Conservation (phyloP, 2,329 filamentous ascomycete genomes). For the Teratosphaeria destructans region DNA sequence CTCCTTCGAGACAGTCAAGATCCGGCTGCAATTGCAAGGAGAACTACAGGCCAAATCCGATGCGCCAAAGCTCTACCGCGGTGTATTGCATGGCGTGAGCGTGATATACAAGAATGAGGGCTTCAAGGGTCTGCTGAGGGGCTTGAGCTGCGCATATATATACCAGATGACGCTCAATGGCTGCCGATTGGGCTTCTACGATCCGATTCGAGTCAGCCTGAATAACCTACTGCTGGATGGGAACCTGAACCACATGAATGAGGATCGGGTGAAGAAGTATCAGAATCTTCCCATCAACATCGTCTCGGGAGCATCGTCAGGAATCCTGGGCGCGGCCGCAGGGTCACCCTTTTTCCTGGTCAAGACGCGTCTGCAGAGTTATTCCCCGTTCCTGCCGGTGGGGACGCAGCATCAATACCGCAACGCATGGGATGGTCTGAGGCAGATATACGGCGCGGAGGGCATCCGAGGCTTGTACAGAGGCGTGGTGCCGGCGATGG, state of each 20-base stretch:
- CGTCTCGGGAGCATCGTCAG: constrained; percentile 79
- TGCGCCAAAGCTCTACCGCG: constrained; percentile 79
- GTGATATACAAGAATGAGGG: constrained; percentile 91
- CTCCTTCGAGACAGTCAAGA: constrained; percentile 98
- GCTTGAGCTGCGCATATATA: constrained; percentile 83
- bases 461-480: constrained; percentile 76
- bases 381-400: constrained; percentile 81
- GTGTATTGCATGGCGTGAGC: constrained; percentile 80
- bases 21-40: constrained; percentile 91
- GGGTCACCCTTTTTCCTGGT: constrained; percentile 96
- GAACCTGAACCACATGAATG: constrained; percentile 52
- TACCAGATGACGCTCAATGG: constrained; percentile 96
- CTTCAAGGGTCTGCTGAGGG: constrained; percentile 71
- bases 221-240: constrained; percentile 45
- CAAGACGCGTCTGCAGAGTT: constrained; percentile 92
- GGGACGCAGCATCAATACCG: constrained; percentile 93
- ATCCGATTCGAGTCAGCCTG: constrained; percentile 67
- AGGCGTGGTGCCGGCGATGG: constrained; percentile 86
- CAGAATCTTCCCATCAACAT: constrained; percentile 90
- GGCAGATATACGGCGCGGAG: constrained; percentile 66
- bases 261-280: constrained; percentile 29
- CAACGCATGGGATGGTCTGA: constrained; percentile 73
- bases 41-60: constrained; percentile 81
- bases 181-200: constrained; percentile 94
- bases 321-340: constrained; percentile 81